A percentile compares a stretch with the other conserved stretches of the same genome.
Evolutionary conservation across 2,329 filamentous ascomycete genomes (phyloP).

Genomic region (Parastagonospora avenae): DNA sequence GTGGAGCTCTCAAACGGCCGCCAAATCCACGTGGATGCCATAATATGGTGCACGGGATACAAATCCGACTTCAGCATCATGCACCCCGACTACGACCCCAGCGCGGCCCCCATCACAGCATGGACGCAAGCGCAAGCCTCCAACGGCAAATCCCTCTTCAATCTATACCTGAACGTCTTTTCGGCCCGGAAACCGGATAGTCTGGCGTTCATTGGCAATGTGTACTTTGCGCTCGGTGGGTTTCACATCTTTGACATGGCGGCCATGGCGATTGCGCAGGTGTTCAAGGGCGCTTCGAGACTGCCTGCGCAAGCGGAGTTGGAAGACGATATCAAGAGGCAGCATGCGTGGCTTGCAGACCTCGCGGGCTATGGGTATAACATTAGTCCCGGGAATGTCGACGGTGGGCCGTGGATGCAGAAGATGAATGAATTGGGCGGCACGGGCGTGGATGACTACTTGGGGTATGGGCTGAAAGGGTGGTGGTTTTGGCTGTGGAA

Average conservation of each 20-base stretch:
- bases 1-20: conserved; percentile 41
- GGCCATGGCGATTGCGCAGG: conserved; percentile 53
- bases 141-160: conserved; percentile 38
- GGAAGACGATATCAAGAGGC: conserved; percentile 8
- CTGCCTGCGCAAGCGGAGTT: conserved; percentile 49
- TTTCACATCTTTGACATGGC: conserved; percentile 47
- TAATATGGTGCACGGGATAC: conserved; percentile 48
- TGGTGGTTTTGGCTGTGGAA: conserved; percentile 53
- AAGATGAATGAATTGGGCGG: conserved; percentile 53
- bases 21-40: conserved; percentile 35
- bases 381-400: conserved; percentile 29
- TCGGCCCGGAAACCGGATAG: conserved; percentile 51
- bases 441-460: conserved; percentile 47
- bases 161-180: conserved; percentile 54
- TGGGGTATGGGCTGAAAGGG: conserved; percentile 50
- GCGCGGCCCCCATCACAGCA: conserved; percentile 11
- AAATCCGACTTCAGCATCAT: conserved; percentile 33
- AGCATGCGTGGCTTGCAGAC: conserved; percentile 32
- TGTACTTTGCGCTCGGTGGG: conserved; percentile 44
- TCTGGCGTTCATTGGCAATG: conserved; percentile 50
- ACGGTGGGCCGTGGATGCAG: conserved; percentile 38
- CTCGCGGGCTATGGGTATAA: conserved; percentile 42
- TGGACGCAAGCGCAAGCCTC: conserved; percentile 26
- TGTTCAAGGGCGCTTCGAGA: conserved; percentile 48
- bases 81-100: conserved; percentile 26